These are phyloP conservation scores for Debaryomyces sp. DNA, from an alignment of 1,139 yeast genomes.

Conservation along the genomic window DNA sequence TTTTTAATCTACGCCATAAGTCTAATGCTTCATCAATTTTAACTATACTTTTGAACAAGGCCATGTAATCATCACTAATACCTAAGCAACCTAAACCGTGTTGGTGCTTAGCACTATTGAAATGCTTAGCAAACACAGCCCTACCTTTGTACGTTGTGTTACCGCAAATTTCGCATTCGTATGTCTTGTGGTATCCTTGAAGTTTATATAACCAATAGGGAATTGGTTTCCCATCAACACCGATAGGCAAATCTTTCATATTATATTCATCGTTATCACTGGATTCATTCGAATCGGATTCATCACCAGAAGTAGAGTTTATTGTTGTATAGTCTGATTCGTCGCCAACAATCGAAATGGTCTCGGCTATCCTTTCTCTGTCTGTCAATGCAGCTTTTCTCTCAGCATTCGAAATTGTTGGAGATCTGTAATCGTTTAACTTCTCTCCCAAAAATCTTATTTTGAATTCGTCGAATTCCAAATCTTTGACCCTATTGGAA, in stretches of 20 bases:
- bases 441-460: conserved; percentile 35
- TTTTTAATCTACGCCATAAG: conserved; percentile 54
- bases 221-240: conserved; percentile 88
- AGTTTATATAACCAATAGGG: conserved; percentile 93
- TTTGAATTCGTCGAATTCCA: conserved; percentile 30
- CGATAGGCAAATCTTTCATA: conserved; percentile 67
- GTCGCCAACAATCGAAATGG: conserved; percentile 29
- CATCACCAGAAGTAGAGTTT: conserved; percentile 35
- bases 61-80: conserved; percentile 42
- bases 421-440: conserved; percentile 40
- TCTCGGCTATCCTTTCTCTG: conserved; percentile 65
- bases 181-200: conserved; percentile 78
- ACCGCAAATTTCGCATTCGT: conserved; percentile 87
- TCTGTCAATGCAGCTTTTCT: conserved; percentile 73
- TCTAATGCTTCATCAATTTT: conserved; percentile 67
- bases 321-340: conserved; percentile 39
- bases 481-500: conserved; percentile 5
- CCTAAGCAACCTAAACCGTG: conserved; percentile 81
- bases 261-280: conserved; percentile 25
- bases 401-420: conserved; percentile 65
- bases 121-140: conserved; percentile 71
- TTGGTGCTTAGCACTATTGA: conserved; percentile 65
- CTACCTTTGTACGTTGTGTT: conserved; percentile 76
- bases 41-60: conserved; percentile 64
- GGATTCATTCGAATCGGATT: conserved; percentile 26